Conservation (phyloP, 345 rosid genomes). For the Aethionema arabicum region DNA sequence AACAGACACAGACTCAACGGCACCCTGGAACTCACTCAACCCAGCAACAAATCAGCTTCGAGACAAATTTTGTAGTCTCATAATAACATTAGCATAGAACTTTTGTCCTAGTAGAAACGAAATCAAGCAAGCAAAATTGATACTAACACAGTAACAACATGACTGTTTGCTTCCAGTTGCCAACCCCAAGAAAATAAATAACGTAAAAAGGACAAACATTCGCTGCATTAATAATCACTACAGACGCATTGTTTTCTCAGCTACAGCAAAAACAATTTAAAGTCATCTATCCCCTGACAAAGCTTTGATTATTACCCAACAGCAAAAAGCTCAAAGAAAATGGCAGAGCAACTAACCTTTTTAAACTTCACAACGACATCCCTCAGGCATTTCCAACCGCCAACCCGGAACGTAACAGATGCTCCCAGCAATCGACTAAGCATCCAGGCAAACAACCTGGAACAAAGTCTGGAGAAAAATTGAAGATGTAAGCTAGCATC, state of each 20-base stretch:
- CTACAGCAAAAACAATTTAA: neutral
- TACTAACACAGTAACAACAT: conserved; percentile 14
- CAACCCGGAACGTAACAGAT: conserved; percentile 73
- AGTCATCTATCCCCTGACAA: neutral
- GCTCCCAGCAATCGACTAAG: conserved; percentile 76
- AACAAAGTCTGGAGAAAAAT: conserved; percentile 27
- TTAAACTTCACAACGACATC: conserved; percentile 80
- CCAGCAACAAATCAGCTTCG: conserved; percentile 12
- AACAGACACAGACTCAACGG: conserved; percentile 83
- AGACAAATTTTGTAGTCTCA: conserved; percentile 6
- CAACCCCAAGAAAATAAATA: neutral
- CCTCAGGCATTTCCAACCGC: conserved; percentile 90
- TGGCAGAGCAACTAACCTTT: conserved; percentile 51
- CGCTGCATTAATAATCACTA: conserved; percentile 11
- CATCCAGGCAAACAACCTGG: conserved; percentile 77
- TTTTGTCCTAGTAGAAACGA: conserved; percentile 9
- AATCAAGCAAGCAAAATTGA: conserved; percentile 15
- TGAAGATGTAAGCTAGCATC: neutral
- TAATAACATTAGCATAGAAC: conserved; percentile 7
- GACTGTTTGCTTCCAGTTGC: neutral
- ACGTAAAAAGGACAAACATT: neutral
- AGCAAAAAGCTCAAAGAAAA: conserved; percentile 19
- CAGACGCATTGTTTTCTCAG: neutral
- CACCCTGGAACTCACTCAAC: conserved; percentile 65
- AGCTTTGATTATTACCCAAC: conserved; percentile 13